Conservation (phyloP, 2,329 filamentous ascomycete genomes). For the Microcyclospora pomicola region DNA sequence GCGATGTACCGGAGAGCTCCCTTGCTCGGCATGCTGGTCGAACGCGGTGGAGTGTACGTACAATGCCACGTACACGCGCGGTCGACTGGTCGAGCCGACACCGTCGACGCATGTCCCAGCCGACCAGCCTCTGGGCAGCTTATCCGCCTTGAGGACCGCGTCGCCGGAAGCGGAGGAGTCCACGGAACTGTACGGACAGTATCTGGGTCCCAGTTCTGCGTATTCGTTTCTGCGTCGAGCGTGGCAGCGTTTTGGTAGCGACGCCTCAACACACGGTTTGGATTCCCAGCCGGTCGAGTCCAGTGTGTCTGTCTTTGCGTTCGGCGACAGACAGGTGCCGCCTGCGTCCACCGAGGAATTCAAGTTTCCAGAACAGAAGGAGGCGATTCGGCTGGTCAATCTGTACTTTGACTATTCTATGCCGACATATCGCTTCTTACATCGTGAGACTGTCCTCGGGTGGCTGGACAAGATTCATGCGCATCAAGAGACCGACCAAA, state of each 20-base stretch:
- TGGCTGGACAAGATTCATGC: conserved; percentile 36
- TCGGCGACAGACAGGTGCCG: conserved; percentile 36
- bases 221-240: conserved; percentile 35
- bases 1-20: conserved; percentile 28
- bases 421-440: conserved; percentile 32
- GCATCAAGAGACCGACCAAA: conserved; percentile 23
- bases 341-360: conserved; percentile 32
- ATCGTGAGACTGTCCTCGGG: conserved; percentile 28
- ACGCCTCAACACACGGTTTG: conserved; percentile 14
- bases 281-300: conserved; percentile 27
- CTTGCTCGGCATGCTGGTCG: conserved; percentile 25
- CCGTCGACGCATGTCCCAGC: conserved; percentile 15
- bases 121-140: not conserved
- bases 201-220: conserved; percentile 16
- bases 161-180: conserved; percentile 8
- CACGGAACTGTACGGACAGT: conserved; percentile 11
- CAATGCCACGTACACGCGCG: conserved; percentile 37
- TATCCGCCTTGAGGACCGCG: conserved; percentile 5
- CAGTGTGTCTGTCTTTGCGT: conserved; percentile 29
- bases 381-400: conserved; percentile 20
- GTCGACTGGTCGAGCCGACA: conserved; percentile 10
- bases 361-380: conserved; percentile 25
- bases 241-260: conserved; percentile 33
- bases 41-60: conserved; percentile 31
- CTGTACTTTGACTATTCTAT: conserved; percentile 33